These are phyloP conservation scores for Neocallimastix lanati DNA, from an alignment of 192 early-diverging fungal species.

Conservation along the genomic window DNA sequence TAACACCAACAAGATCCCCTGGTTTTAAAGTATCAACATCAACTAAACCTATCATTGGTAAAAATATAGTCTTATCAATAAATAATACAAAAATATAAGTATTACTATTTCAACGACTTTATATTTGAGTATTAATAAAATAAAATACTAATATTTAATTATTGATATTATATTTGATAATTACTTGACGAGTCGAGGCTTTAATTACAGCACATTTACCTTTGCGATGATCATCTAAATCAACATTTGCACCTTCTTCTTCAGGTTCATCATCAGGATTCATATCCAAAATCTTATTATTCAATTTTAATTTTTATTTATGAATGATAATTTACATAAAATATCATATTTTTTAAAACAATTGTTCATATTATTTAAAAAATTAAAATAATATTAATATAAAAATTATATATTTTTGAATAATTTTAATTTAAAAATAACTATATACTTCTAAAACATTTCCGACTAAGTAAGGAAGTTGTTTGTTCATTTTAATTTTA, in stretches of 20 bases:
- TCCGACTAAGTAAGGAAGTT: slow-evolving; percentile 87
- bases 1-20: slow-evolving; percentile 93
- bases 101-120: too few species aligned
- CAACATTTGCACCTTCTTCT: slow-evolving; percentile 86
- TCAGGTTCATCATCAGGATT: slow-evolving; percentile 74
- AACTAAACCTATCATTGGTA: slow-evolving; percentile 93
- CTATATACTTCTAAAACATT: slow-evolving; percentile 78
- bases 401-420: too few species aligned
- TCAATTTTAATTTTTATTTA: background rate
- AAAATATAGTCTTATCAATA: slow-evolving; percentile 61
- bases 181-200: slow-evolving; percentile 79
- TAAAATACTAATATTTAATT: too few species aligned
- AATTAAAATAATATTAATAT: too few species aligned
- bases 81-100: too few species aligned
- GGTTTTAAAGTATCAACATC: slow-evolving; percentile 73
- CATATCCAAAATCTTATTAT: slow-evolving; percentile 54
- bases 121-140: too few species aligned
- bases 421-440: too few species aligned
- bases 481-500: slow-evolving; percentile 95
- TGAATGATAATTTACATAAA: background rate
- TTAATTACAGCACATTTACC: slow-evolving; percentile 96
- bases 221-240: slow-evolving; percentile 77
- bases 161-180: background rate
- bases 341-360: too few species aligned
- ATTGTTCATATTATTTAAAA: too few species aligned